phyloP scores from a whole-genome alignment of 768 basidiomycete species.

The Panus rudis region DNA sequence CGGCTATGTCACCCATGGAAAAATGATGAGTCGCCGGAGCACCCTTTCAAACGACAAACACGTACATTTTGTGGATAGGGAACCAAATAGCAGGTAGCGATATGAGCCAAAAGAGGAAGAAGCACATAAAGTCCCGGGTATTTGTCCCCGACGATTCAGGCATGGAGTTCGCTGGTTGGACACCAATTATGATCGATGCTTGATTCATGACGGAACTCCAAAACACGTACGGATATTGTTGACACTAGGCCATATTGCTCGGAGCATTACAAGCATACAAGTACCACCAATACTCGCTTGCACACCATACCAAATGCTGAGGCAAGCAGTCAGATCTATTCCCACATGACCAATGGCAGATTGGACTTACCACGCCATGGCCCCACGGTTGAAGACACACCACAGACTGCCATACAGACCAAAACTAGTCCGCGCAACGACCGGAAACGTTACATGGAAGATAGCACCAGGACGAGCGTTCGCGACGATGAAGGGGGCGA shows the following conservation, averaged over 20 bases:
- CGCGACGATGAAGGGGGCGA: conserved; percentile 62
- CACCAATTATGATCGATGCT: not conserved
- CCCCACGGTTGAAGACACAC: conserved; percentile 72
- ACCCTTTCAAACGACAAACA: conserved; percentile 6
- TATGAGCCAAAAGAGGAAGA: conserved; percentile 84
- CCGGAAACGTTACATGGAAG: conserved; percentile 72
- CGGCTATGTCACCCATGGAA: conserved; percentile 36
- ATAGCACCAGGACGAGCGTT: conserved; percentile 76
- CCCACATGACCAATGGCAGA: no score
- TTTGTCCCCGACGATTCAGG: conserved; percentile 70
- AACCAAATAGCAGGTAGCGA: conserved; percentile 78
- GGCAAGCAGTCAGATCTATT: no score
- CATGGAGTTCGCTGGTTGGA: conserved; percentile 51
- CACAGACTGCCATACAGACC: conserved; percentile 74
- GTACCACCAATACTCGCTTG: conserved; percentile 79
- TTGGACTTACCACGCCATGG: conserved; percentile 56
- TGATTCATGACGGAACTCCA: conserved; percentile 1
- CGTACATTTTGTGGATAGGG: conserved; percentile 74
- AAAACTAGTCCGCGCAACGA: conserved; percentile 69
- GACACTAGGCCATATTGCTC: conserved; percentile 70
- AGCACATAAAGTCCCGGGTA: conserved; percentile 70
- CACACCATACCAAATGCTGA: conserved; percentile 71
- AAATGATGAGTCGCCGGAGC: conserved; percentile 4
- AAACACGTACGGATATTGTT: conserved; percentile 51
- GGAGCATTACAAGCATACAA: conserved; percentile 68